These are phyloP conservation scores for Bruguiera hainesii DNA, from an alignment of 441 rosid genomes.

Conservation along the genomic window DNA sequence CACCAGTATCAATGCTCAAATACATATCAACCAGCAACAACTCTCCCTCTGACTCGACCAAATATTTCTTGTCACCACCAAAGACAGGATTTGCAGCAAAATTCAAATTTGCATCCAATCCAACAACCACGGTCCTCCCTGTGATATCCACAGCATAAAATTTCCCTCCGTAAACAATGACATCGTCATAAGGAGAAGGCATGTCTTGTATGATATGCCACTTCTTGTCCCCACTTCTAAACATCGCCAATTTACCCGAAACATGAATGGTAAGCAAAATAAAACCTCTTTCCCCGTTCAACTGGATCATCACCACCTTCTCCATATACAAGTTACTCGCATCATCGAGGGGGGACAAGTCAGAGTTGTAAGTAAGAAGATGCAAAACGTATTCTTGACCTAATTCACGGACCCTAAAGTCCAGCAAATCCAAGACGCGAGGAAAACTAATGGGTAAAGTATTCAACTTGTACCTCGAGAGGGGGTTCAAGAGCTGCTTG, in stretches of 20 bases:
- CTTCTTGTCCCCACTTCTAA: slow-evolving; percentile 45
- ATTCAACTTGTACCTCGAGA: slow-evolving; percentile 33
- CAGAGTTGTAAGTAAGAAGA: slow-evolving; percentile 32
- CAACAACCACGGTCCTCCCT: slow-evolving; percentile 68
- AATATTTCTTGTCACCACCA: slow-evolving; percentile 90
- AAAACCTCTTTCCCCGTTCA: slow-evolving; percentile 37
- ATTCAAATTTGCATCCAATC: slow-evolving; percentile 26
- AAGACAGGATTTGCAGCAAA: slow-evolving; percentile 50
- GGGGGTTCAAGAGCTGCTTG: slow-evolving; percentile 55
- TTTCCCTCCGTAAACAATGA: slow-evolving; percentile 48
- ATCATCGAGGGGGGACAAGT: slow-evolving; percentile 20
- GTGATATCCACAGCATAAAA: slow-evolving; percentile 75
- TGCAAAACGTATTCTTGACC: slow-evolving; percentile 68
- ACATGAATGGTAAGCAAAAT: slow-evolving; percentile 77
- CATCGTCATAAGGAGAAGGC: slow-evolving; percentile 89
- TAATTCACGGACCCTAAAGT: slow-evolving; percentile 46
- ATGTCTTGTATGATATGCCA: slow-evolving; percentile 74
- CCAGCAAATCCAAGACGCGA: slow-evolving; percentile 39
- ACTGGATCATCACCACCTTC: slow-evolving; percentile 57
- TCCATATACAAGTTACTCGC: slow-evolving; percentile 61
- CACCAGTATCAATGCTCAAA: slow-evolving; percentile 52
- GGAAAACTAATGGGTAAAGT: slow-evolving; percentile 44
- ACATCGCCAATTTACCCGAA: slow-evolving; percentile 79
- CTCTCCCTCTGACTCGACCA: slow-evolving; percentile 70
- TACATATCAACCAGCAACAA: slow-evolving; percentile 83